Conservation (phyloP, 306 rosid genomes). For the Mimosa pudica region DNA sequence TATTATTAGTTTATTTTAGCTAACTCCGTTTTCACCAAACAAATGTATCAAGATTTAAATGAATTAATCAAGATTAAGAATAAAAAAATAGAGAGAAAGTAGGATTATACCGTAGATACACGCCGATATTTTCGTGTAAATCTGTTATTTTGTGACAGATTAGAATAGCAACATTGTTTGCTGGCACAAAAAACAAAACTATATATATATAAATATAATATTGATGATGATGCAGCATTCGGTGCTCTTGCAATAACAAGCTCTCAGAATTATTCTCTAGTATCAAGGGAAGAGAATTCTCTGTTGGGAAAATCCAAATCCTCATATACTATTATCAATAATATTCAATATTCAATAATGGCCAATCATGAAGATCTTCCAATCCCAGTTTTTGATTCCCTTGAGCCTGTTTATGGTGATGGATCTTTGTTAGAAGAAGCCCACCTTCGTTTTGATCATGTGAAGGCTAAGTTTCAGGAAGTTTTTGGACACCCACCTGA, state of each 20-base stretch:
- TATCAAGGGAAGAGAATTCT: not conserved
- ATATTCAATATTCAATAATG: slow-evolving; percentile 27
- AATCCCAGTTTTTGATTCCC: slow-evolving; percentile 62
- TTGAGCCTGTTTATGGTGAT: slow-evolving; percentile 68
- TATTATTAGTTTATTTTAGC: no score
- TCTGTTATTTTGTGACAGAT: no score
- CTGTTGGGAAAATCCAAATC: not conserved
- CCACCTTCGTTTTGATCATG: slow-evolving; percentile 61
- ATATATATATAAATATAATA: not conserved
- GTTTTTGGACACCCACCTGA: slow-evolving; percentile 66
- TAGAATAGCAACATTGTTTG: not conserved
- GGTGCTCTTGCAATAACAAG: not conserved
- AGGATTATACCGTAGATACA: no score
- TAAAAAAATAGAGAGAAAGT: no score
- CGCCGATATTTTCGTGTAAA: no score
- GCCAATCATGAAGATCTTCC: slow-evolving; percentile 86
- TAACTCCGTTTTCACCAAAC: no score
- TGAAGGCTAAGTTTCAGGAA: slow-evolving; percentile 63
- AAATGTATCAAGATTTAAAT: no score
- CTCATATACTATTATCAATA: slow-evolving; percentile 8
- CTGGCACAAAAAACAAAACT: not conserved
- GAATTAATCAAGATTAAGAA: no score
- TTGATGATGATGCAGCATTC: not conserved
- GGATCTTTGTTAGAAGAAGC: slow-evolving; percentile 86
- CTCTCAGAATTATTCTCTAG: not conserved